These are phyloP conservation scores for Picea abies DNA, from an alignment of 83 land plant species.

Conservation along the genomic window DNA sequence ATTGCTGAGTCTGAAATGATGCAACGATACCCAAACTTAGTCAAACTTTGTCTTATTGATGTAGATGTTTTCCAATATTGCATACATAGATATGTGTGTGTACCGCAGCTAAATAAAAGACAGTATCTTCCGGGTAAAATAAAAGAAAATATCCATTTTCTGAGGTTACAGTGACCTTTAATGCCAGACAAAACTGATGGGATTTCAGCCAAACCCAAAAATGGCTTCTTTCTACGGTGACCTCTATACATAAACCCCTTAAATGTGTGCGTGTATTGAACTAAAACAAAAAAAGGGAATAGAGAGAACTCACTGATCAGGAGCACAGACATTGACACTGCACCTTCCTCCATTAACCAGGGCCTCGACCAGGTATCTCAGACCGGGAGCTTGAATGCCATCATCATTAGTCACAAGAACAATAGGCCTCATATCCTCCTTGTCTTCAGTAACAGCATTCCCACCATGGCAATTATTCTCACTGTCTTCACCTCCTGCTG, in stretches of 20 bases:
- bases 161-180: neutral
- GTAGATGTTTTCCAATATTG: too few relatives aligned
- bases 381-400: constrained; percentile 52
- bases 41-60: too few relatives aligned
- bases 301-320: constrained; percentile 41
- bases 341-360: constrained; percentile 37
- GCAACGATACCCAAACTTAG: too few relatives aligned
- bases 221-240: neutral
- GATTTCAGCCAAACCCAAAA: constrained; percentile 8
- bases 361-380: constrained; percentile 41
- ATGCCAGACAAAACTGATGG: neutral
- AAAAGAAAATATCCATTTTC: neutral
- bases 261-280: too few relatives aligned
- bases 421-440: constrained; percentile 19
- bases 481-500: neutral
- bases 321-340: constrained; percentile 47
- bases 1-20: too few relatives aligned
- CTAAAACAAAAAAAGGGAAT: neutral
- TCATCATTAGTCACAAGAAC: constrained; percentile 50
- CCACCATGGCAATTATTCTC: neutral
- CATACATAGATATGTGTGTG: too few relatives aligned
- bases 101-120: too few relatives aligned
- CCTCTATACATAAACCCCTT: too few relatives aligned
- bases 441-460: neutral
- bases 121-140: too few relatives aligned